Base-by-base conservation (phyloP, 1,284 basidiomycete species). In the Ceratobasidium sp. region DNA sequence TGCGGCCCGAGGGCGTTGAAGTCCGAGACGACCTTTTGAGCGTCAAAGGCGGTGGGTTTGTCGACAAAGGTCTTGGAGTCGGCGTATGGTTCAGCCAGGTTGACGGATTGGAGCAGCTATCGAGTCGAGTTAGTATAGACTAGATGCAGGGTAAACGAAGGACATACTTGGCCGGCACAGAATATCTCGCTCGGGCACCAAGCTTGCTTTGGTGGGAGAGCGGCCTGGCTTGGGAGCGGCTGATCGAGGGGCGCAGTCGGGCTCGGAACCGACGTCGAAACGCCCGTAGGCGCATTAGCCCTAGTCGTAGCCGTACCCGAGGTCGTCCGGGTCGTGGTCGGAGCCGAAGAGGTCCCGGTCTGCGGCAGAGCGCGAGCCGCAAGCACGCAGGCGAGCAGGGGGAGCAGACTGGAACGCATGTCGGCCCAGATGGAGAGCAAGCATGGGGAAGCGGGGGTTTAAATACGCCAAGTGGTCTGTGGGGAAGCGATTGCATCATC, bases 21-120 rank as follows among this genome's bases (percentile, higher is more conserved):
- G 74, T 91, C 91, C 0, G 86, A 82, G 51, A 94, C 83, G 7
- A 95, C 93, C 69, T 86, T 83, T 76, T 89, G 87, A 7, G 90
- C 81, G 0, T 86, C 82, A 77, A 88, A 87, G 78, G 84, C 85
- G 0, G 94, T 96, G 0, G 94, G 95, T 85, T 94, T 97, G 85
- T 98, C 95, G 16, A 93, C 91, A 80, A 98, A 92, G 0, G 92
- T 95, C 83, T 98, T 98, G 68, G 90, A 90, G 81, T 98, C 96
- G 0, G 85, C 79, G 81, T 88, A 98, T 41, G 94, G 83, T 34
- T 86, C 81, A 0, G 94, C 90, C 56, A 97, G 79, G 82, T 96
- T 92, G 74, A 97, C 90, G 0, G 93, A 91, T 87, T 96, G 94
- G 39, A 96, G 84, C 6, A 96, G 80, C 92, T 94, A 8, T 14